Percentiles rank a stretch among this genome's conserved stretches.
Conservation (phyloP, 768 basidiomycete genomes). For the Naganishia onofrii region DNA sequence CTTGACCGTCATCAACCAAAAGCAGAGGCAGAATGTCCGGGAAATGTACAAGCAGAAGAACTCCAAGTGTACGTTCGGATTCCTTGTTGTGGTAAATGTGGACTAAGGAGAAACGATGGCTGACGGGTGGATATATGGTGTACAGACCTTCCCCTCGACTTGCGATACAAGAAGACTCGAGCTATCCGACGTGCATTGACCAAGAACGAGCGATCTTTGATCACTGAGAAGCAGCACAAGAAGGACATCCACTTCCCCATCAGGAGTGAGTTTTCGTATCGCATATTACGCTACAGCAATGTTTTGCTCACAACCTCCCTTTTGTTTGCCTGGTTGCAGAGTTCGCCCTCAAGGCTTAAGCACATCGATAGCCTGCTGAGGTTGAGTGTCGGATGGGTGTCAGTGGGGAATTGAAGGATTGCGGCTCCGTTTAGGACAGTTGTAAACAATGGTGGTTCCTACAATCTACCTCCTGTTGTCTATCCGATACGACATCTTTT, state of each 20-base stretch:
- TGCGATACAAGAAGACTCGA: constrained; percentile 95
- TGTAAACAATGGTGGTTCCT: constrained; percentile 24
- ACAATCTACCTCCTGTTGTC: background rate
- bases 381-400: constrained; percentile 16
- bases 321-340: constrained; percentile 48
- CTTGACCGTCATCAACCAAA: constrained; percentile 97
- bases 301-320: constrained; percentile 12
- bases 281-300: background rate
- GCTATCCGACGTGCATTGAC: constrained; percentile 95
- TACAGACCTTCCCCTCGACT: constrained; percentile 81
- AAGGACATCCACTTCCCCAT: constrained; percentile 89
- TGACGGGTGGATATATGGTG: background rate
- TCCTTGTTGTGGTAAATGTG: background rate
- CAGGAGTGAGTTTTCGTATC: constrained; percentile 56
- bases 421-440: constrained; percentile 18
- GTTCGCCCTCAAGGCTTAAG: constrained; percentile 84
- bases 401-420: constrained; percentile 12
- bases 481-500: constrained; percentile 22
- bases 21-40: constrained; percentile 90
- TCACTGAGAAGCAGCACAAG: constrained; percentile 91
- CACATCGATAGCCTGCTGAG: constrained; percentile 15
- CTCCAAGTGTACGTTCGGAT: constrained; percentile 53
- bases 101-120: background rate
- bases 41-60: constrained; percentile 98
- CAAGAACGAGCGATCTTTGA: constrained; percentile 77